phyloP scores from a whole-genome alignment of 805 yeast genomes.

The Cyberlindnera mycetangii region DNA sequence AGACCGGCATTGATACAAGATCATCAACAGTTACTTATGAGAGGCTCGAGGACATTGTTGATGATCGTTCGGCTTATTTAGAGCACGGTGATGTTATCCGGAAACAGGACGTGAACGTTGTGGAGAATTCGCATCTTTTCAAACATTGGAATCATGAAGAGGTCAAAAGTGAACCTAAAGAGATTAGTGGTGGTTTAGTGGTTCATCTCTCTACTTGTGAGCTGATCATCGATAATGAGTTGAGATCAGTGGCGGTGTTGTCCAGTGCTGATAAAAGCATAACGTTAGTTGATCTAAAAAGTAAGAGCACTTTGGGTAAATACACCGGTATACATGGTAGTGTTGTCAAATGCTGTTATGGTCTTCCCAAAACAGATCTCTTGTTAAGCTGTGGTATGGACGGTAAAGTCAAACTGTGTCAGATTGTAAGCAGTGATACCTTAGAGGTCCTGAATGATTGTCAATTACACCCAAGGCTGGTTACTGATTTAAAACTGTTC shows the following conservation, averaged over 20 bases:
- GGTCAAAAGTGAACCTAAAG: background rate
- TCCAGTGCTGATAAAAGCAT: constrained; percentile 21
- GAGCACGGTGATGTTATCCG: constrained; percentile 12
- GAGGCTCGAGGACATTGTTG: constrained; percentile 37
- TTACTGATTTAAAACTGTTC: constrained; percentile 33
- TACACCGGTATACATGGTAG: constrained; percentile 20
- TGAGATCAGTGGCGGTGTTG: constrained; percentile 17
- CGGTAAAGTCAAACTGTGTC: constrained; percentile 38
- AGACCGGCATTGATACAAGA: constrained; percentile 4
- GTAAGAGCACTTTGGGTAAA: constrained; percentile 3
- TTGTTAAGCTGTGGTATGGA: constrained; percentile 51
- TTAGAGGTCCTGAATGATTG: constrained; percentile 16
- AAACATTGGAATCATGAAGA: background rate
- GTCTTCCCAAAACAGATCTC: constrained; percentile 24
- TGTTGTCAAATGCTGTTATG: constrained; percentile 35
- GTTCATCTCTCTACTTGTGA: constrained; percentile 19
- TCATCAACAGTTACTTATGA: constrained; percentile 27
- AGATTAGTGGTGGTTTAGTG: constrained; percentile 17
- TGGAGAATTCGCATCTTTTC: constrained; percentile 11
- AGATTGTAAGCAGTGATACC: constrained; percentile 13
- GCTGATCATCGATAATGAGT: constrained; percentile 19
- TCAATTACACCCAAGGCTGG: constrained; percentile 38
- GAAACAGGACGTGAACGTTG: constrained; percentile 4
- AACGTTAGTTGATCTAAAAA: constrained; percentile 17
- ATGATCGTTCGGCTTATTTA: constrained; percentile 35